Percentiles rank a stretch among this genome's conserved stretches.
Evolutionary conservation across 371 early-diverging fungal genomes (phyloP).

Genomic region (Conidiobolus incongruus): DNA sequence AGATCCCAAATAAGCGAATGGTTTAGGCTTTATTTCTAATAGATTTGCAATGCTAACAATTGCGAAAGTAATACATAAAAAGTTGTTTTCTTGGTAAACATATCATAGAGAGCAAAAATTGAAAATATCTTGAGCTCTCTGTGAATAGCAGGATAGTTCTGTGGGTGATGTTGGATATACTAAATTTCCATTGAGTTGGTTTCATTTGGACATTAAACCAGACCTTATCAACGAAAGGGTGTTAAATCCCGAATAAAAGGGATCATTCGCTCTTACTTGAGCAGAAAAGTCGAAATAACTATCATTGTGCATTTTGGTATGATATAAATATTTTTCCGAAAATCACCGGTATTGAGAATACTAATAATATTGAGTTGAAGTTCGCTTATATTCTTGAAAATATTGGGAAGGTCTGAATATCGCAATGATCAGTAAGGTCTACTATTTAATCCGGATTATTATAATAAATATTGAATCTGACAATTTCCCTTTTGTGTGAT

Average conservation of each 20-base stretch:
- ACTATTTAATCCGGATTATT: not conserved
- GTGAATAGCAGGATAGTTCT: no score
- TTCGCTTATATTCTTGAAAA: no score
- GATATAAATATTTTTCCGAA: not conserved
- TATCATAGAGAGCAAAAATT: no score
- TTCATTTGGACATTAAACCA: constrained; percentile 3
- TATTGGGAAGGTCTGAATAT: not conserved
- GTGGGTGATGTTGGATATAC: no score
- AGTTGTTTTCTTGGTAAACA: constrained; percentile 2
- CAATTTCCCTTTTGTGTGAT: not conserved
- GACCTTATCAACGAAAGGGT: constrained; percentile 6
- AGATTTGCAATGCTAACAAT: no score
- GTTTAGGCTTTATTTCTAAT: no score
- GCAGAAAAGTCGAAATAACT: constrained; percentile 1
- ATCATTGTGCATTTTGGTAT: constrained; percentile 1
- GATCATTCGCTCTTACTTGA: not conserved
- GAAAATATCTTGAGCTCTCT: no score
- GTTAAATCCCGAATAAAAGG: constrained; percentile 5
- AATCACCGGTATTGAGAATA: no score
- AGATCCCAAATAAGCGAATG: no score
- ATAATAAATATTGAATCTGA: not conserved
- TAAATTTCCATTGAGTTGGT: no score
- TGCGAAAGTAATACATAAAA: no score
- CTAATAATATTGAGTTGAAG: constrained; percentile 1
- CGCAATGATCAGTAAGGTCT: not conserved